A percentile compares a stretch with the other conserved stretches of the same genome.
Evolutionary conservation across 1,139 yeast genomes (phyloP).

Genomic region (Saccharomyces pastorianus): DNA sequence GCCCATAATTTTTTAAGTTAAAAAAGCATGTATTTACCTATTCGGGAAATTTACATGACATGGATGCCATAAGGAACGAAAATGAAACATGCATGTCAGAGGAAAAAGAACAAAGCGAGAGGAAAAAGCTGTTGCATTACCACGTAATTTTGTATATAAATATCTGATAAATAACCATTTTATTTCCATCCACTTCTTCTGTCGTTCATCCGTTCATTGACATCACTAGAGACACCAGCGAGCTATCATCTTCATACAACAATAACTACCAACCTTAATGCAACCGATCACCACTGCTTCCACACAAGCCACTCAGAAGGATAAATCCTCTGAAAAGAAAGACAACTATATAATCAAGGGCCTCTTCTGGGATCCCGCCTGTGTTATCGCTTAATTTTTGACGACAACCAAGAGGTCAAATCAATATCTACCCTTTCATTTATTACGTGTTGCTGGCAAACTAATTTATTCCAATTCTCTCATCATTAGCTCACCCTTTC

Average conservation of each 20-base stretch:
- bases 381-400: slow-evolving; percentile 20
- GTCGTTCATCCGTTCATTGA: background rate
- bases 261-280: slow-evolving; percentile 11
- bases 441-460: background rate
- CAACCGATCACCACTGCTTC: slow-evolving; percentile 20
- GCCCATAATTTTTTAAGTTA: background rate
- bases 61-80: background rate
- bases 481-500: background rate
- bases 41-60: background rate
- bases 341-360: slow-evolving; percentile 27
- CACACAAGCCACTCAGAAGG: slow-evolving; percentile 24
- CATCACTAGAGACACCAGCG: background rate
- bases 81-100: background rate
- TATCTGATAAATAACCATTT: background rate
- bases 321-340: slow-evolving; percentile 26
- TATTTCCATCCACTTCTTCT: background rate
- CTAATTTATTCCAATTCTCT: background rate
- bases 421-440: background rate
- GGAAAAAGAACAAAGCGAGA: background rate
- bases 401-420: background rate
- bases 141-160: background rate
- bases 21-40: background rate
- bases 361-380: slow-evolving; percentile 24
- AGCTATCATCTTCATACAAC: background rate
- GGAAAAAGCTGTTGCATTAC: background rate